phyloP scores from a whole-genome alignment of 2,329 filamentous ascomycete species.

The Tolypocladium tundrense region DNA sequence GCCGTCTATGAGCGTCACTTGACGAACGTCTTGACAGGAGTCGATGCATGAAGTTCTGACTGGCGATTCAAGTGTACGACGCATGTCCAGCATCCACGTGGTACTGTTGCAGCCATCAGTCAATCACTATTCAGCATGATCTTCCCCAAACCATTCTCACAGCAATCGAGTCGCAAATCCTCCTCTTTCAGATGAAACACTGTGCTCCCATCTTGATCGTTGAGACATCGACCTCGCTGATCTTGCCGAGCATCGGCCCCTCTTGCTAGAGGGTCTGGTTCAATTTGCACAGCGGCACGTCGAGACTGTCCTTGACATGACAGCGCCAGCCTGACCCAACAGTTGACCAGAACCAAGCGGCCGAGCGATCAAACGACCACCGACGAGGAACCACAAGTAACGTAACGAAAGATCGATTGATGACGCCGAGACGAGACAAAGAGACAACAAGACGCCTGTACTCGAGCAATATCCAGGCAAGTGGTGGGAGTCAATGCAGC shows the following conservation, averaged over 20 bases:
- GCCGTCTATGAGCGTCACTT: neutral
- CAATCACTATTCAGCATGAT: neutral
- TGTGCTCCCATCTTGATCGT: neutral
- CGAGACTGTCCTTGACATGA: neutral
- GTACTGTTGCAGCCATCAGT: neutral
- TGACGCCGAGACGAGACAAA: no score
- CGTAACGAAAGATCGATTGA: no score
- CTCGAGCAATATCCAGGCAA: no score
- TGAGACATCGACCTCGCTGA: neutral
- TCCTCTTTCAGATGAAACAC: neutral
- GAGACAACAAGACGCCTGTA: no score
- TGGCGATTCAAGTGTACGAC: no score
- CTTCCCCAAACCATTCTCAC: neutral
- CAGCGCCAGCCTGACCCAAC: no score
- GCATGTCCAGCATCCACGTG: neutral
- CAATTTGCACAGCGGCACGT: neutral
- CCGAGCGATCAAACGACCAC: no score
- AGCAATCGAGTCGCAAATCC: neutral
- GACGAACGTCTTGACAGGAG: neutral
- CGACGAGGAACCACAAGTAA: no score
- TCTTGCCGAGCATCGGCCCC: neutral
- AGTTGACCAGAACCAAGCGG: no score
- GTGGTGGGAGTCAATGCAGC: no score
- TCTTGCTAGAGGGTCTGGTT: no score
- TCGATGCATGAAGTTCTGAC: neutral